Evolutionary conservation across 208 protist species (phyloP).

Genomic region (Vickermania spadyakhi): DNA sequence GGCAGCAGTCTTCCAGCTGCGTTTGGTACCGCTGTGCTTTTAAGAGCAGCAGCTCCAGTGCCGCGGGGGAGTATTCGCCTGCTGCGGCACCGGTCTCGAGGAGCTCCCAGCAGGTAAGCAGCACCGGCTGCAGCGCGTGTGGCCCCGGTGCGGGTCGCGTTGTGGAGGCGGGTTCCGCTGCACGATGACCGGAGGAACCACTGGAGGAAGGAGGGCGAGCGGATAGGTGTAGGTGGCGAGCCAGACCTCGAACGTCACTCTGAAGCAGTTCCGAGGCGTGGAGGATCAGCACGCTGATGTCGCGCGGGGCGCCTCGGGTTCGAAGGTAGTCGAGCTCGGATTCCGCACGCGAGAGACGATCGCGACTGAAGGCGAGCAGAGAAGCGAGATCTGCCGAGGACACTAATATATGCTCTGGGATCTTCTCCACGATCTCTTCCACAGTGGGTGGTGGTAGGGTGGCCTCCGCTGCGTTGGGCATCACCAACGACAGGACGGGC

Average conservation of each 20-base stretch:
- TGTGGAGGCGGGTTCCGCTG: no score
- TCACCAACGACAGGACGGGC: no score
- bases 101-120: constrained; percentile 6
- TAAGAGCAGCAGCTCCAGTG: neutral
- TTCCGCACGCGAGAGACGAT: neutral
- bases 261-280: neutral
- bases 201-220: no score
- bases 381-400: neutral
- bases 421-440: neutral
- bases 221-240: no score
- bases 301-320: neutral
- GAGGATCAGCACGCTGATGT: neutral
- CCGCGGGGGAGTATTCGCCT: neutral
- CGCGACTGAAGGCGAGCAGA: neutral
- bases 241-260: neutral
- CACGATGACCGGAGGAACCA: no score
- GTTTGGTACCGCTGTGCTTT: no score
- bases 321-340: neutral
- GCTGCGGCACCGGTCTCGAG: constrained; percentile 2
- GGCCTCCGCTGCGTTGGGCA: neutral
- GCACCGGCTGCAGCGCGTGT: neutral
- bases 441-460: neutral
- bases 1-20: no score
- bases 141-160: no score
- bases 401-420: neutral